Conservation (phyloP, 495 filamentous ascomycete species). For the Podospora pseudopauciseta region DNA sequence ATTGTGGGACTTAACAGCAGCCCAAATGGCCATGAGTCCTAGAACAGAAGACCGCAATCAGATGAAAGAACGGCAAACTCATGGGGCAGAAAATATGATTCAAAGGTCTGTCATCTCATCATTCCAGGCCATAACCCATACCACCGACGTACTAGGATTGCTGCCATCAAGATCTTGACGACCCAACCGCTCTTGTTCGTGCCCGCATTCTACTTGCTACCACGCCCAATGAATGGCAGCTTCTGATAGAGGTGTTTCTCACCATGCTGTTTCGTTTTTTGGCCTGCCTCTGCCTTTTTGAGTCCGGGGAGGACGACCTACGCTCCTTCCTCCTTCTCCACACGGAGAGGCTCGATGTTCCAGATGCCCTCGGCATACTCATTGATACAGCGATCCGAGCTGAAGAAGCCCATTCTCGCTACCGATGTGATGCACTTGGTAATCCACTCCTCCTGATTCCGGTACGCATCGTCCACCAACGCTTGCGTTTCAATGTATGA, state of each 20-base stretch:
- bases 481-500: conserved; percentile 86
- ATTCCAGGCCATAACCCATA: background rate
- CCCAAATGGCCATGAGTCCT: background rate
- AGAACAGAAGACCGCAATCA: background rate
- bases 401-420: conserved; percentile 93
- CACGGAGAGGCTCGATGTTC: conserved; percentile 78
- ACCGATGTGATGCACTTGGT: conserved; percentile 85
- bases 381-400: conserved; percentile 90
- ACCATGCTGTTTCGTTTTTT: background rate
- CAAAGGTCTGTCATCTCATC: background rate
- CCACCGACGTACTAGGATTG: background rate
- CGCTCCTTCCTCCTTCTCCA: conserved; percentile 24
- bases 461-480: conserved; percentile 85
- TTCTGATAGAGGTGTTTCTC: conserved; percentile 1
- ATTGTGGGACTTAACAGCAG: background rate
- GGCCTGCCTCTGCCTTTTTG: background rate
- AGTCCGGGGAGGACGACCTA: background rate
- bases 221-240: background rate
- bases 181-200: too few species aligned
- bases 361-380: conserved; percentile 98
- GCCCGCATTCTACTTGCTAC: background rate
- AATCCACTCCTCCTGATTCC: conserved; percentile 86
- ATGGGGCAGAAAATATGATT: background rate
- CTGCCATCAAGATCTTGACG: too few species aligned
- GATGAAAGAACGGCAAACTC: background rate